These are phyloP conservation scores for Tetrahymena elliotti DNA, from an alignment of 73 alveolate genomes.

Conservation along the genomic window DNA sequence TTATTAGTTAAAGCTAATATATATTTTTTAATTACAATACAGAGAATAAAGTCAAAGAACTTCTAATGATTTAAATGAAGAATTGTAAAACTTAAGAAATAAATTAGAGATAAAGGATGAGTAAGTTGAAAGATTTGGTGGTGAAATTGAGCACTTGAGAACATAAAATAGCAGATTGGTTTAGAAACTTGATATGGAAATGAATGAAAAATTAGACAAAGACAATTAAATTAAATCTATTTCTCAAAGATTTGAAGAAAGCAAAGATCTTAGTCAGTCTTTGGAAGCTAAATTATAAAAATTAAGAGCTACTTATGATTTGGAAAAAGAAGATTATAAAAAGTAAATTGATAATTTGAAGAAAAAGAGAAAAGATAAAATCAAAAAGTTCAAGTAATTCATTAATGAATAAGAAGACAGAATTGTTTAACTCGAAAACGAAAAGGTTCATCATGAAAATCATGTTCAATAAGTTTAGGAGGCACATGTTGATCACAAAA, in stretches of 20 bases:
- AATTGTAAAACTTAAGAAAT: not conserved
- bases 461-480: not conserved
- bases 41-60: not conserved
- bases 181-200: not conserved
- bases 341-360: not conserved
- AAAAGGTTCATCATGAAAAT: not conserved
- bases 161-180: not conserved
- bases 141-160: not conserved
- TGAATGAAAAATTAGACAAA: not conserved
- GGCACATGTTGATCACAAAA: not conserved
- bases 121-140: not conserved
- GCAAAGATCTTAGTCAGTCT: not conserved
- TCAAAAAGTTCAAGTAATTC: not conserved
- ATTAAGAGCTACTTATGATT: not conserved
- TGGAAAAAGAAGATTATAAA: not conserved
- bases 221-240: not conserved
- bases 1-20: too few species aligned
- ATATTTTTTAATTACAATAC: not conserved
- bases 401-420: not conserved
- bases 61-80: not conserved
- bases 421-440: not conserved
- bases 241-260: not conserved
- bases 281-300: not conserved
- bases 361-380: not conserved
- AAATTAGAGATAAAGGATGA: not conserved